Evolutionary conservation across 352 stramenopile species (phyloP).

Genomic region (Phytopythium montanum): DNA sequence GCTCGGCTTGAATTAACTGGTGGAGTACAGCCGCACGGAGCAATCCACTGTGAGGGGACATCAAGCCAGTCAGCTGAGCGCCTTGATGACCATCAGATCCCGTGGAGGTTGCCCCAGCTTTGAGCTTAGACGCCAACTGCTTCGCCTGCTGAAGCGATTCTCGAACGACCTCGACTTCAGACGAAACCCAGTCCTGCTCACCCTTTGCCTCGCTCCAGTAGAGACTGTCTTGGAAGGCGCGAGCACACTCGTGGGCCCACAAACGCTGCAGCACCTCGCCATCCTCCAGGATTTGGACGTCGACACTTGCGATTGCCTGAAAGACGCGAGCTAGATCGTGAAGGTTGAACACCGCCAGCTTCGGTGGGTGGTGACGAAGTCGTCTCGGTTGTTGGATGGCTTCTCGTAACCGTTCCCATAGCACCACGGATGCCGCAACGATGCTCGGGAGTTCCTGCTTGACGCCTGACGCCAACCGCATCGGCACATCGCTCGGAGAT

Average conservation of each 20-base stretch:
- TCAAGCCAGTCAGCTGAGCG: background rate
- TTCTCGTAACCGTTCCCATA: conserved; percentile 46
- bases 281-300: conserved; percentile 30
- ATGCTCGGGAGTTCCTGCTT: conserved; percentile 21
- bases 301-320: conserved; percentile 38
- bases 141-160: conserved; percentile 9
- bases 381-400: background rate
- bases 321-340: conserved; percentile 51
- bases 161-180: conserved; percentile 16
- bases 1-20: background rate
- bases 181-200: background rate
- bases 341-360: conserved; percentile 21
- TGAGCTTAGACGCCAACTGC: background rate
- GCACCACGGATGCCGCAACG: conserved; percentile 33
- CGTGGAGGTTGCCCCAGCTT: background rate
- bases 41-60: background rate
- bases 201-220: background rate
- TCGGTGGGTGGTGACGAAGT: background rate
- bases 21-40: background rate
- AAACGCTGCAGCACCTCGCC: conserved; percentile 38
- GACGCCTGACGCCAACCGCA: conserved; percentile 14
- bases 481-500: background rate
- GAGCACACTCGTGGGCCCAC: conserved; percentile 45
- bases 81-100: background rate
- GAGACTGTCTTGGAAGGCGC: conserved; percentile 27